These are phyloP conservation scores for Pichia membranifaciens DNA, from an alignment of 805 yeast species.

Conservation along the genomic window DNA sequence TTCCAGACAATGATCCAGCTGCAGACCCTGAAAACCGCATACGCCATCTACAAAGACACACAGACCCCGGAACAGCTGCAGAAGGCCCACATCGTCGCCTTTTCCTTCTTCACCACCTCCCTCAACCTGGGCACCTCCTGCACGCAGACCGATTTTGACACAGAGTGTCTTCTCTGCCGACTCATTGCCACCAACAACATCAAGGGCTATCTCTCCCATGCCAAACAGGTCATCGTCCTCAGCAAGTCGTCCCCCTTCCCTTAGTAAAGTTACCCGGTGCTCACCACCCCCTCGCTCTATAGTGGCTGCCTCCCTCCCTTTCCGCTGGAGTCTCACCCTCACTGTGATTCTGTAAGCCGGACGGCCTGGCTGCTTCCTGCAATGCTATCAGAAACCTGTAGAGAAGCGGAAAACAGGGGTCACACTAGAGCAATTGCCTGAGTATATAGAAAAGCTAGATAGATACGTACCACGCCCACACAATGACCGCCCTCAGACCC, in stretches of 20 bases:
- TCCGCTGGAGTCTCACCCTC: too few species aligned
- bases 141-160: neutral
- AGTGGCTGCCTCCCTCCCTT: neutral
- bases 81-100: conserved; percentile 7
- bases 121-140: neutral
- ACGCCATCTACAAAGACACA: neutral
- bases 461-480: neutral
- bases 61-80: neutral
- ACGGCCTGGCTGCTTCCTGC: neutral
- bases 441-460: neutral
- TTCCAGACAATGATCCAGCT: neutral
- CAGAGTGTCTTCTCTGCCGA: conserved; percentile 5
- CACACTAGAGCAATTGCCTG: neutral
- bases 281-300: neutral
- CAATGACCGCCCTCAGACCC: neutral
- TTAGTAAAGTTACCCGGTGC: conserved; percentile 4
- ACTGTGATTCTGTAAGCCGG: neutral
- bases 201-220: conserved; percentile 8
- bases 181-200: conserved; percentile 2
- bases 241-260: neutral
- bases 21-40: neutral
- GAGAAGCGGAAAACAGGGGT: neutral
- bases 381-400: neutral
- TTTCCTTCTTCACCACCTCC: conserved; percentile 1
- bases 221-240: conserved; percentile 4